A percentile compares a stretch with the other conserved stretches of the same genome.
phyloP scores from a whole-genome alignment of 208 protist species.

The Kentomonas sorsogonicus region DNA sequence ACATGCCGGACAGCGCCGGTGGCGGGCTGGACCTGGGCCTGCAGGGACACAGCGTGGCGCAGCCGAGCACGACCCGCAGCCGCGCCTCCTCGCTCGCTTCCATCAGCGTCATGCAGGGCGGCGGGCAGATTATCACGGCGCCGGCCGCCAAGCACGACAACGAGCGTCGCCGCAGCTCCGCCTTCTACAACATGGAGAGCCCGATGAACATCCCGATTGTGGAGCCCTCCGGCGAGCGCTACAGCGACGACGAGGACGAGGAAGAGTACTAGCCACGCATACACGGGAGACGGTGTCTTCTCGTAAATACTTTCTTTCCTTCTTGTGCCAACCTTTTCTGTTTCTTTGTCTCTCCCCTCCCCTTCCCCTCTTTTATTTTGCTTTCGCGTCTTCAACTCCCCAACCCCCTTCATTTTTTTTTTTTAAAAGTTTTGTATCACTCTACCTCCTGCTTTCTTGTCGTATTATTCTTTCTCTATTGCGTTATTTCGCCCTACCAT shows the following conservation, averaged over 20 bases:
- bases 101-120: conserved; percentile 1
- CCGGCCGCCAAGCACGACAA: conserved; percentile 1
- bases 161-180: background rate
- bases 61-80: conserved; percentile 11
- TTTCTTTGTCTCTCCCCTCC: conserved; percentile 4
- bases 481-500: background rate
- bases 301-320: background rate
- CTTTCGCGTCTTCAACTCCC: background rate
- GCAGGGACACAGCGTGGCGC: conserved; percentile 15
- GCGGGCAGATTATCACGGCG: background rate
- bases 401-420: conserved; percentile 4
- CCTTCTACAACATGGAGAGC: background rate
- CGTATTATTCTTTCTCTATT: background rate
- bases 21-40: conserved; percentile 17
- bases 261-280: background rate
- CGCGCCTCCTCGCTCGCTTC: conserved; percentile 17
- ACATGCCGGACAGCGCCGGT: no score
- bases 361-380: conserved; percentile 1
- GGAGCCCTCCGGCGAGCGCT: background rate
- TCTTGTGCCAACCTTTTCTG: conserved; percentile 10
- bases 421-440: conserved; percentile 7
- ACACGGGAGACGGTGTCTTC: background rate
- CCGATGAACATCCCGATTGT: background rate
- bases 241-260: background rate
- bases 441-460: background rate